Base-by-base conservation (phyloP, 2,329 filamentous ascomycete species). In the Colletotrichum karsti region DNA sequence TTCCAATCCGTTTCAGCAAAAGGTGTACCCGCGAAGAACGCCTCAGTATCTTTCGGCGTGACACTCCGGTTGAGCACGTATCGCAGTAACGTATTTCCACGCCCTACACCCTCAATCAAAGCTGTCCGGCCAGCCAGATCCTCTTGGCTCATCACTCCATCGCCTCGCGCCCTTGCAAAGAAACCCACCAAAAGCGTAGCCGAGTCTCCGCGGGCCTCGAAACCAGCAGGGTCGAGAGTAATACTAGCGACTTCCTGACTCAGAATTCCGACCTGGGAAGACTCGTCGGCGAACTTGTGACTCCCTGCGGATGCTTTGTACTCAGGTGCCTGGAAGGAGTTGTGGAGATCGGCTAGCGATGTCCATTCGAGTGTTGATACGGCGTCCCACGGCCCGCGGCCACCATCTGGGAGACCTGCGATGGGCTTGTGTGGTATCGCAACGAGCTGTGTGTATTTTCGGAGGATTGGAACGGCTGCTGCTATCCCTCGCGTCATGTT, bases 311-410 rank as follows among this genome's bases (percentile, higher is more conserved):
- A 63, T 10, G 53, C 50, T 26, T 63, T 58, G 10, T 63, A 58
- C 9, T 37, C 20, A 2, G 61, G 61, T 10, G 15, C 28, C 37
- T 58, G 33, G 20, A 50, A 58, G 3, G 61, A 58, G 3, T 24
- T 22, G 41, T 35, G 37, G 1, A 63, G 33, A 10, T 28, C 50
- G 3, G 55, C 28, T 7, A 62, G 15, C 10, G 48, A 26, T 12
- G 59, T 56, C 50, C 48, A 62, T 4, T 51, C 59, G 7, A 62
- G 59, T 7, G 50, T 62, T 7, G 59, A 35, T 5, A 37, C 59
- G 26, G 51, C 39, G 13, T 62, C 59, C 50, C 50, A 62, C 1
- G 28, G 18, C 1, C 28, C 20, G 7, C n/a, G 39, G 5, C 59
- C 59, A 3, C 59, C 59, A 7, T 33, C 7, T 0, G 59, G 59